These are phyloP conservation scores for Iris pallida DNA, from an alignment of 116 monocot genomes.

Conservation along the genomic window DNA sequence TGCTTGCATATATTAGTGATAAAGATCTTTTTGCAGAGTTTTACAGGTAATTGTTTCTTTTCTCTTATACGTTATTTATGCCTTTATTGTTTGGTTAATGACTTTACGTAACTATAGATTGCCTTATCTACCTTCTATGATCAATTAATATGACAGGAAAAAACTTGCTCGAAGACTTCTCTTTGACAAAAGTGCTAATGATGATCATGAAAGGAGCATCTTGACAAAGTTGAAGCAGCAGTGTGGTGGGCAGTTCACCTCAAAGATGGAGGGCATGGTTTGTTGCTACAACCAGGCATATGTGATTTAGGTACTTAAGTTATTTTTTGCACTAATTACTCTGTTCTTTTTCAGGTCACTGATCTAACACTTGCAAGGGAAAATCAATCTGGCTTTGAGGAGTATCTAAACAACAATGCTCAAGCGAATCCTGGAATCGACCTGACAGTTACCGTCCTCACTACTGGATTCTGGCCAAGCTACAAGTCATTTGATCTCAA, in stretches of 20 bases:
- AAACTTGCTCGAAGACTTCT: conserved; percentile 92
- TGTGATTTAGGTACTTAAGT: not conserved
- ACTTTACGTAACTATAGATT: not conserved
- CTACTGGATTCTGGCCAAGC: conserved; percentile 61
- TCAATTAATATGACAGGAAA: conserved; percentile 44
- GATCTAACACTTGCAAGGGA: conserved; percentile 95
- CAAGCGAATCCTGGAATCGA: conserved; percentile 85
- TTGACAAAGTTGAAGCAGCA: conserved; percentile 97
- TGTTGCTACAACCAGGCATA: conserved; percentile 10
- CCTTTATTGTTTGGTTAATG: not conserved
- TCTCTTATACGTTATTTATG: not conserved
- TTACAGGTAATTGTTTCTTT: conserved; percentile 48
- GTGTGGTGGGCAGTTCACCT: conserved; percentile 97
- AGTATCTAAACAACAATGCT: conserved; percentile 61
- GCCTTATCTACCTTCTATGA: not conserved
- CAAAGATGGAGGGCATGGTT: conserved; percentile 99
- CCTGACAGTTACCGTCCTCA: conserved; percentile 49
- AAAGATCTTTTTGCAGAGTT: conserved; percentile 99
- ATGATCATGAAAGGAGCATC: conserved; percentile 97
- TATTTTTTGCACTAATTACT: not conserved
- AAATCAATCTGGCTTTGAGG: conserved; percentile 87
- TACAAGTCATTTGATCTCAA: conserved; percentile 51
- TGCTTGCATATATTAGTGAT: conserved; percentile 95
- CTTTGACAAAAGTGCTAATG: conserved; percentile 97
- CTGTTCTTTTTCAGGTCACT: conserved; percentile 55